Evolutionary conservation across 768 basidiomycete genomes (phyloP), one percentile per base, ranked within the genome.

Genomic region (Tylopilus sp.): DNA sequence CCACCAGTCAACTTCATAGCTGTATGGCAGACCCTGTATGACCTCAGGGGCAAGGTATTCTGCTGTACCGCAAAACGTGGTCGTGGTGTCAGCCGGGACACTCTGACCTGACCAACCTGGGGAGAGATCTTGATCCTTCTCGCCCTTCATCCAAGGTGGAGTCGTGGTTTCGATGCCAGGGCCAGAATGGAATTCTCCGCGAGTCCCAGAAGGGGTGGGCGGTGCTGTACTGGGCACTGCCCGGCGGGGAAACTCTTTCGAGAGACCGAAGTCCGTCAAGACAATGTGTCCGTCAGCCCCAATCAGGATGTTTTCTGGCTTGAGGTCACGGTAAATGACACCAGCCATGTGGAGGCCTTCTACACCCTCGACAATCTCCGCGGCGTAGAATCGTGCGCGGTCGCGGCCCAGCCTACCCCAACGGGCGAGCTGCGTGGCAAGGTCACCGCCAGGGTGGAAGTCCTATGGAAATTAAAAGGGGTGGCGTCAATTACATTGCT

Each of bases 1-100:
- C 95, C 94, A 99, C 91, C 93, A 95, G 67, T 98, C 95, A 20
- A 95, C 92, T 58, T 94, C 91, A 63, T 93, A 98, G 57, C 86
- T 86, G 65, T 98, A 95, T 18, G 85, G 80, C 60, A 88, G 69
- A 1, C 94, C 91, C 62, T 92, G 89, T 59, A 98, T 92, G 40
- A 98, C 94, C 71, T 99, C 95, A 0, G 97, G 97, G 12, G 97
- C 93, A 7, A 97, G 80, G 60, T 97, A 97, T 70, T 95, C 93
- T 3, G 93, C 93, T n/a, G 93, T 95, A 10, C 93, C 93, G 69
- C 90, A 95, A 65, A 97, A 95, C 8, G 94, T 94, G 22, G 75
- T 83, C 20, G 94, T 94, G 48, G 80, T 75, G 60, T 95, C 88
- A 57, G 73, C 60, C 51, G 70, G 65, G 47, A 79, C 70, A 25